Percentiles rank a stretch among this genome's conserved stretches.
Evolutionary conservation across 768 basidiomycete species (phyloP).

Genomic region (Fistulinella prunicolor): DNA sequence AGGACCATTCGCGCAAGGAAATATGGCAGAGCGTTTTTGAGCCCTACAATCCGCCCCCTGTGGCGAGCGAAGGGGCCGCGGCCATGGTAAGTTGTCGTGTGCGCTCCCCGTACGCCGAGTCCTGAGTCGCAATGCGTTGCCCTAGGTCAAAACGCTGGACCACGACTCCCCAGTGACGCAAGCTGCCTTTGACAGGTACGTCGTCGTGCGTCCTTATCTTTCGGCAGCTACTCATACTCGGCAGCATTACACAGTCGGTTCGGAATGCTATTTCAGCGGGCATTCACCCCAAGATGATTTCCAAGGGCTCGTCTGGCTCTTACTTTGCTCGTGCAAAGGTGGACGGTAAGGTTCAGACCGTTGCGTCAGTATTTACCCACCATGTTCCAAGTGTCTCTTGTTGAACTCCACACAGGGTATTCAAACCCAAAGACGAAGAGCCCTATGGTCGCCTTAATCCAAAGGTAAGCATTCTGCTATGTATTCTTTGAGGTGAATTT

Average conservation of each 20-base stretch:
- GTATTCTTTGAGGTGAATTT: background rate
- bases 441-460: slow-evolving; percentile 88
- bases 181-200: slow-evolving; percentile 68
- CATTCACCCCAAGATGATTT: slow-evolving; percentile 87
- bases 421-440: slow-evolving; percentile 91
- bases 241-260: slow-evolving; percentile 61
- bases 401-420: slow-evolving; percentile 51
- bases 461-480: slow-evolving; percentile 47
- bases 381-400: background rate
- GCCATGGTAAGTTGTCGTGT: slow-evolving; percentile 15
- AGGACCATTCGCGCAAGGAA: slow-evolving; percentile 61
- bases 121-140: slow-evolving; percentile 4
- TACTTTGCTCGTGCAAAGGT: slow-evolving; percentile 86
- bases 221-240: slow-evolving; percentile 9
- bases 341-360: slow-evolving; percentile 74
- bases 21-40: slow-evolving; percentile 84
- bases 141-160: slow-evolving; percentile 74
- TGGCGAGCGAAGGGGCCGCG: slow-evolving; percentile 27
- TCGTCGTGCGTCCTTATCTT: slow-evolving; percentile 7
- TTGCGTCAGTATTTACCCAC: slow-evolving; percentile 54
- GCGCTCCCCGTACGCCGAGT: background rate
- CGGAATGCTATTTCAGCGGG: slow-evolving; percentile 70
- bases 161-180: slow-evolving; percentile 75
- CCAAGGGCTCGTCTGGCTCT: slow-evolving; percentile 85
- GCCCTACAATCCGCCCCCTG: slow-evolving; percentile 44